Evolutionary conservation across 1,284 basidiomycete genomes (phyloP).

Genomic region (Anthracocystis walkeri): DNA sequence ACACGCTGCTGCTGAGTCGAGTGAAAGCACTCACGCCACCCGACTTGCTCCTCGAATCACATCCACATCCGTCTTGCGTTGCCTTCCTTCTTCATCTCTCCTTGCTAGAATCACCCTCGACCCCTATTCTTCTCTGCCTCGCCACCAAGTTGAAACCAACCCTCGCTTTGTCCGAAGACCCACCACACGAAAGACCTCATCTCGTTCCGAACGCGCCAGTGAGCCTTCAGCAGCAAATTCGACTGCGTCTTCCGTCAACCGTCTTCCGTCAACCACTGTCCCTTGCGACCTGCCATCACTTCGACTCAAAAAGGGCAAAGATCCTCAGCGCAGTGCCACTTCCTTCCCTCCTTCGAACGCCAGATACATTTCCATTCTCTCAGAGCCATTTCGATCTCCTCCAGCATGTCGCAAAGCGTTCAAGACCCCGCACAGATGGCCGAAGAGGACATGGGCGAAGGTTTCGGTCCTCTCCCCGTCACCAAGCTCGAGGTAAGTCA

Average conservation of each 20-base stretch:
- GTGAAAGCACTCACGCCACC: not conserved
- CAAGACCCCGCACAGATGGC: slow-evolving; percentile 36
- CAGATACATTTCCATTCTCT: not conserved
- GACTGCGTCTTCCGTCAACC: not conserved
- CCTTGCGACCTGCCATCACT: not conserved
- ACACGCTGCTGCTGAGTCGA: slow-evolving; percentile 13
- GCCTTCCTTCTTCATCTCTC: not conserved
- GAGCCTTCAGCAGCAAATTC: not conserved
- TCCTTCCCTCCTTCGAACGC: not conserved
- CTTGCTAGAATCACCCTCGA: not conserved
- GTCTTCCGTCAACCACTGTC: not conserved
- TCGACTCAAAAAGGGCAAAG: not conserved
- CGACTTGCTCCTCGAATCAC: not conserved
- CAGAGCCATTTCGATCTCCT: not conserved
- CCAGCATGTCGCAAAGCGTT: slow-evolving; percentile 39
- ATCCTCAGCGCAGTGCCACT: too few species aligned
- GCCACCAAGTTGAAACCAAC: not conserved
- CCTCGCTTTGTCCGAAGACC: not conserved
- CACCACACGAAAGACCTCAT: not conserved
- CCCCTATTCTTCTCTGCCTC: not conserved
- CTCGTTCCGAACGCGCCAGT: not conserved
- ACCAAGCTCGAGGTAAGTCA: slow-evolving; percentile 60
- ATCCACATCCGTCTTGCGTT: not conserved
- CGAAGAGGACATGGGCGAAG: slow-evolving; percentile 54
- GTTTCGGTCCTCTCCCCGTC: slow-evolving; percentile 58